These are phyloP conservation scores for Neoboletus brunneissimus DNA, from an alignment of 768 basidiomycete species.

Conservation along the genomic window DNA sequence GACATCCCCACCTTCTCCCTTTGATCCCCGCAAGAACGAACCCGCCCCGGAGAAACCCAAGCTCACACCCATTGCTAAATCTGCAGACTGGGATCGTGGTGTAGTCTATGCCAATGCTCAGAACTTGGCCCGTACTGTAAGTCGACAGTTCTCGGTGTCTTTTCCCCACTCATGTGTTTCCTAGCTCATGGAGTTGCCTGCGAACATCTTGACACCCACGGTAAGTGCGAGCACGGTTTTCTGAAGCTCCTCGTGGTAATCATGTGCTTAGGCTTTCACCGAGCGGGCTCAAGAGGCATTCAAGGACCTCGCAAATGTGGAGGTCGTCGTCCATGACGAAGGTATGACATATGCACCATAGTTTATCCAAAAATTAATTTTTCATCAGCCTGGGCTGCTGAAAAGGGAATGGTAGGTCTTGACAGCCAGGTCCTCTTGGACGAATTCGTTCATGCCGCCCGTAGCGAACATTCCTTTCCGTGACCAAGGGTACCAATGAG, in stretches of 20 bases:
- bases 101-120: constrained; percentile 72
- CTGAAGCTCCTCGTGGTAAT: neutral
- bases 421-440: neutral
- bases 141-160: constrained; percentile 9
- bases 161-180: neutral
- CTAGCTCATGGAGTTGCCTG: constrained; percentile 82
- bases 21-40: constrained; percentile 58
- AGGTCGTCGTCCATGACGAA: constrained; percentile 70
- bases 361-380: neutral
- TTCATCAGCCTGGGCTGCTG: constrained; percentile 68
- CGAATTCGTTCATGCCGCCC: neutral
- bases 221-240: constrained; percentile 34
- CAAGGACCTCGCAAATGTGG: constrained; percentile 59
- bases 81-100: constrained; percentile 68
- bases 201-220: constrained; percentile 83
- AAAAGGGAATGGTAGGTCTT: constrained; percentile 72
- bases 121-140: constrained; percentile 75
- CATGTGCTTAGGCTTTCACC: constrained; percentile 52
- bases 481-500: constrained; percentile 76
- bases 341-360: constrained; percentile 38
- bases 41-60: constrained; percentile 48
- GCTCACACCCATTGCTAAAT: constrained; percentile 44
- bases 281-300: constrained; percentile 71
- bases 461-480: constrained; percentile 82
- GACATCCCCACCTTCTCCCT: constrained; percentile 63